Conservation (phyloP, 2,329 filamentous ascomycete genomes). For the Ophiobolus disseminans region DNA sequence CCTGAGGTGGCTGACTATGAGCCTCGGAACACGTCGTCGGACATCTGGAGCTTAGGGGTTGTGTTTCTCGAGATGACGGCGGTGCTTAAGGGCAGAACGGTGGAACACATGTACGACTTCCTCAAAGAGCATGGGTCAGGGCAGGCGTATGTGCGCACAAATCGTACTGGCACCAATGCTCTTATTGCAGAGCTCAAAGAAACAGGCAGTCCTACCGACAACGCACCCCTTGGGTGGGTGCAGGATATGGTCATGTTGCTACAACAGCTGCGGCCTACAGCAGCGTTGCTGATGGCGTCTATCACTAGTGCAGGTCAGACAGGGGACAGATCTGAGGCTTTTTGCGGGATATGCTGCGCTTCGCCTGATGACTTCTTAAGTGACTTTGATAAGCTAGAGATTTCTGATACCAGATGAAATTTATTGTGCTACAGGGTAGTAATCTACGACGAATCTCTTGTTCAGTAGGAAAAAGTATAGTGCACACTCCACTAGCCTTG, state of each 20-base stretch:
- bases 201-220: constrained; percentile 10
- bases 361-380: constrained; percentile 15
- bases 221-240: constrained; percentile 14
- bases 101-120: constrained; percentile 12
- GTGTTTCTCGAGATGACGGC: constrained; percentile 26
- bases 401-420: too few species aligned
- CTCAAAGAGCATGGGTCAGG: constrained; percentile 12
- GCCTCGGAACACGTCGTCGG: constrained; percentile 18
- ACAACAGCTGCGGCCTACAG: constrained; percentile 15
- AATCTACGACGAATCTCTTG: too few species aligned
- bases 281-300: constrained; percentile 15
- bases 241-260: constrained; percentile 16
- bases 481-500: too few species aligned
- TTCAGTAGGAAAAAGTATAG: too few species aligned
- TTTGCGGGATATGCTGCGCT: constrained; percentile 28
- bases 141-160: constrained; percentile 15
- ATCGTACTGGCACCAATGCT: constrained; percentile 6
- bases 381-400: too few species aligned
- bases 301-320: constrained; percentile 11
- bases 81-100: constrained; percentile 16
- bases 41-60: constrained; percentile 26
- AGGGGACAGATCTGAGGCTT: constrained; percentile 4
- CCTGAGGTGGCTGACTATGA: constrained; percentile 18
- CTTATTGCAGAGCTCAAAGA: constrained; percentile 10
- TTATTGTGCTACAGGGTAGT: too few species aligned